Evolutionary conservation across 352 stramenopile genomes (phyloP).

Genomic region (Elongisporangium senticosum): DNA sequence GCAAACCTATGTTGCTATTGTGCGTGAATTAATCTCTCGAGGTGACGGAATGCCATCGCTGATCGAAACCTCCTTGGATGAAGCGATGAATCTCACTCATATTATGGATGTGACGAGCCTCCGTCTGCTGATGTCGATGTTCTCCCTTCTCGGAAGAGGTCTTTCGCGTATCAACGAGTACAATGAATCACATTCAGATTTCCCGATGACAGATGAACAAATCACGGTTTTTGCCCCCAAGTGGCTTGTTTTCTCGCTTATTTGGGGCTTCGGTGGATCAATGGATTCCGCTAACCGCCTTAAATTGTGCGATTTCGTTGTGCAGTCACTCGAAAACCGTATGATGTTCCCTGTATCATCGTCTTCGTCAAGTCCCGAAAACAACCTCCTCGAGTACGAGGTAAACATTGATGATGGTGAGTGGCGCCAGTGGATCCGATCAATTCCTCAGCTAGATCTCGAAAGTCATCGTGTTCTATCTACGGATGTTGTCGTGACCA

Average conservation of each 20-base stretch:
- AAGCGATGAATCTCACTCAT: constrained; percentile 88
- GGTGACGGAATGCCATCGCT: constrained; percentile 63
- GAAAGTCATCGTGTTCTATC: constrained; percentile 95
- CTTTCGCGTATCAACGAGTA: constrained; percentile 96
- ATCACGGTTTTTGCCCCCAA: constrained; percentile 94
- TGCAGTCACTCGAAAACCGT: constrained; percentile 86
- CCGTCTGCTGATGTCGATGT: constrained; percentile 95
- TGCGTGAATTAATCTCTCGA: constrained; percentile 54
- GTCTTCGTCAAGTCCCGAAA: constrained; percentile 44
- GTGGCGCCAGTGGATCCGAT: constrained; percentile 94
- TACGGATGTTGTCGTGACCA: constrained; percentile 99
- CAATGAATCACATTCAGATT: constrained; percentile 98
- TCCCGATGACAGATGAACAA: constrained; percentile 96
- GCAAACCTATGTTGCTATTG: constrained; percentile 50
- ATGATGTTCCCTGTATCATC: constrained; percentile 81
- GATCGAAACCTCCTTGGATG: constrained; percentile 90
- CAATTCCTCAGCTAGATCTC: constrained; percentile 96
- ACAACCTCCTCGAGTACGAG: constrained; percentile 94
- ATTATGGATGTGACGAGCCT: constrained; percentile 96
- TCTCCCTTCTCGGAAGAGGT: constrained; percentile 92
- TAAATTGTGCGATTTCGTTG: constrained; percentile 86
- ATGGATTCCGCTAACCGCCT: constrained; percentile 91
- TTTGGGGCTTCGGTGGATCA: constrained; percentile 99
- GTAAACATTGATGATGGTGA: constrained; percentile 96
- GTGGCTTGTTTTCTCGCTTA: constrained; percentile 97